Evolutionary conservation across 2,329 filamentous ascomycete genomes (phyloP).

Genomic region (Cercospora zeina): DNA sequence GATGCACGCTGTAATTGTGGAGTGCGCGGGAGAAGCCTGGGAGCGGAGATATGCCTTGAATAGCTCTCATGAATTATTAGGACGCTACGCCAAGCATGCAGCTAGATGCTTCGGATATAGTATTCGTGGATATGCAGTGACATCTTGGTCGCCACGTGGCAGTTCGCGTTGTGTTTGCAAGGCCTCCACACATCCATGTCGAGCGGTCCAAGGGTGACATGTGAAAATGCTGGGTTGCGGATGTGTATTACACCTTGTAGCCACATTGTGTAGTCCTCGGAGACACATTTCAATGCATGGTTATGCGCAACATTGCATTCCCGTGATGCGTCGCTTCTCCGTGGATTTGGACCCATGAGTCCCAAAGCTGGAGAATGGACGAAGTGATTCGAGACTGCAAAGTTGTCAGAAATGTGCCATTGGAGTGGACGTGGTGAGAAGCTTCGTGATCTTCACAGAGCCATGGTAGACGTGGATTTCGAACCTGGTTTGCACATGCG

Average conservation of each 20-base stretch:
- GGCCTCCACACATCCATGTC: neutral
- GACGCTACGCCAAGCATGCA: neutral
- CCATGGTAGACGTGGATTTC: conserved; percentile 16
- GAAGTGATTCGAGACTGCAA: neutral
- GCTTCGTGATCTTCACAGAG: conserved; percentile 19
- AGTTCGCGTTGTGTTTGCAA: conserved; percentile 1
- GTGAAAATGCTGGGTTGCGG: neutral
- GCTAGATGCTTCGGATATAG: conserved; percentile 19
- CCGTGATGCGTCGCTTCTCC: neutral
- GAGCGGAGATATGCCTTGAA: conserved; percentile 17
- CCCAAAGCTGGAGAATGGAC: too few relatives aligned
- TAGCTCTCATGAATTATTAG: neutral
- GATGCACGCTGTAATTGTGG: neutral
- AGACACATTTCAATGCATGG: neutral
- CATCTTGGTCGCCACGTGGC: conserved; percentile 17
- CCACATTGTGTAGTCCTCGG: neutral
- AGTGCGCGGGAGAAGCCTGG: neutral
- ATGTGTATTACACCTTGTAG: neutral
- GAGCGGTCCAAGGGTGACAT: conserved; percentile 3
- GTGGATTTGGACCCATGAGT: neutral
- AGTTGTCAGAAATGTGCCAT: neutral
- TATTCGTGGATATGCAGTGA: conserved; percentile 3
- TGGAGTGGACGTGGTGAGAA: neutral
- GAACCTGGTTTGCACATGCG: conserved; percentile 14
- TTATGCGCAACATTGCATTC: neutral